Conservation (phyloP, 768 basidiomycete genomes). For the Suillus ampliporus region DNA sequence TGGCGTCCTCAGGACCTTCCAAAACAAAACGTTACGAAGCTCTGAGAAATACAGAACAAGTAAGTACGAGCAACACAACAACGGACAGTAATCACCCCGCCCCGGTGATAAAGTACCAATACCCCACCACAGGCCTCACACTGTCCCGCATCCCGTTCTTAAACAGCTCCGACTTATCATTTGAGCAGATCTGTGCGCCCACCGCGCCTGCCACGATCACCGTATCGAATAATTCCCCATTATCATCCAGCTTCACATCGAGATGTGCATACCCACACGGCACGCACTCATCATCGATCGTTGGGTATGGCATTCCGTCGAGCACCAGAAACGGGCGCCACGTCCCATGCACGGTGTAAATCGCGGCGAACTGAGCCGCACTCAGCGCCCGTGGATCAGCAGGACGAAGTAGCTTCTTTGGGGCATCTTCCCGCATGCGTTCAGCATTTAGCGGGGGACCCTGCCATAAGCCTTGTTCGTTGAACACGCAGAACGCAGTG, state of each 20-base stretch:
- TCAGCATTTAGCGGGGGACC: conserved; percentile 38
- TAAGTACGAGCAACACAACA: background rate
- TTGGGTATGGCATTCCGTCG: conserved; percentile 39
- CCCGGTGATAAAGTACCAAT: conserved; percentile 34
- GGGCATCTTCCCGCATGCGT: conserved; percentile 36
- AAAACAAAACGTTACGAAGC: background rate
- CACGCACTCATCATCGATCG: conserved; percentile 32
- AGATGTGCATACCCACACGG: conserved; percentile 38
- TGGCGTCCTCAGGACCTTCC: background rate
- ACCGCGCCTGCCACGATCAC: conserved; percentile 38
- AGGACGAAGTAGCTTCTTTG: conserved; percentile 38
- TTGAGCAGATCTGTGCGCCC: conserved; percentile 39
- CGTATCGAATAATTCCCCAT: conserved; percentile 30
- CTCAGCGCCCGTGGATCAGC: conserved; percentile 33
- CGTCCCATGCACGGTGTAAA: conserved; percentile 33
- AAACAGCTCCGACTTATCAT: conserved; percentile 38
- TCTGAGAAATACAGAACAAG: background rate
- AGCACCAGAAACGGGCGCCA: conserved; percentile 27
- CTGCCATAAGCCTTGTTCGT: conserved; percentile 39
- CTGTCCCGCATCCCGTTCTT: conserved; percentile 39
- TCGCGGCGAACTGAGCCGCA: conserved; percentile 33
- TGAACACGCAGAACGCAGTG: conserved; percentile 44
- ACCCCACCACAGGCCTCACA: conserved; percentile 37
- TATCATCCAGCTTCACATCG: conserved; percentile 36
- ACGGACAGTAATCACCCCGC: background rate